A percentile compares a stretch with the other conserved stretches of the same genome.
These are phyloP conservation scores for Saccharomyces jurei DNA, from an alignment of 805 yeast species.

Conservation along the genomic window DNA sequence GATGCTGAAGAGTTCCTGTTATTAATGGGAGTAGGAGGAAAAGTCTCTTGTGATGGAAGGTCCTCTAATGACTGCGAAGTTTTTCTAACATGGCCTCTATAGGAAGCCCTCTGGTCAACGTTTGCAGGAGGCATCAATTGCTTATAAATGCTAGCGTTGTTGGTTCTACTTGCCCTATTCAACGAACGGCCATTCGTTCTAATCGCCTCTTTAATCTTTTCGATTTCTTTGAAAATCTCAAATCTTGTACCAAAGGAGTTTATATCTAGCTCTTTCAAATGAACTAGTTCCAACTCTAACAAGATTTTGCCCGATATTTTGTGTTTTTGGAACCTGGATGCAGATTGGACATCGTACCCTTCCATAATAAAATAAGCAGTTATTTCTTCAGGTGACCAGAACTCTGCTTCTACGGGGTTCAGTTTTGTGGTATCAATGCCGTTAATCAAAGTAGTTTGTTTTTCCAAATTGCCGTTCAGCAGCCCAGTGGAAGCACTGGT, in stretches of 20 bases:
- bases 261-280: slow-evolving; percentile 86
- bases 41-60: neutral
- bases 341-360: slow-evolving; percentile 68
- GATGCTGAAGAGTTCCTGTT: neutral
- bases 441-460: slow-evolving; percentile 3
- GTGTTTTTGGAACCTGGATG: slow-evolving; percentile 76
- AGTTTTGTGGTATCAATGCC: slow-evolving; percentile 29
- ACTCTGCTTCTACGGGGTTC: slow-evolving; percentile 41
- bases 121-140: slow-evolving; percentile 38
- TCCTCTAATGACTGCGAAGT: slow-evolving; percentile 20
- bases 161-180: neutral
- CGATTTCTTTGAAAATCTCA: slow-evolving; percentile 85
- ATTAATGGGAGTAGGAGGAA: neutral
- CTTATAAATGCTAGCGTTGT: slow-evolving; percentile 4
- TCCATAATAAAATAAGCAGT: slow-evolving; percentile 61
- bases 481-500: neutral
- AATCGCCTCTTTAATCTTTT: slow-evolving; percentile 39
- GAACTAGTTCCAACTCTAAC: slow-evolving; percentile 75
- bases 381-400: slow-evolving; percentile 87
- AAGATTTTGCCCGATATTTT: slow-evolving; percentile 83
- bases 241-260: slow-evolving; percentile 91
- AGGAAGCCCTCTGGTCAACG: slow-evolving; percentile 16
- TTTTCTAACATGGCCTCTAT: slow-evolving; percentile 14
- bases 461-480: neutral
- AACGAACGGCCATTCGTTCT: neutral